These are phyloP conservation scores for Mucuna pruriens DNA, from an alignment of 306 rosid species.

Conservation along the genomic window DNA sequence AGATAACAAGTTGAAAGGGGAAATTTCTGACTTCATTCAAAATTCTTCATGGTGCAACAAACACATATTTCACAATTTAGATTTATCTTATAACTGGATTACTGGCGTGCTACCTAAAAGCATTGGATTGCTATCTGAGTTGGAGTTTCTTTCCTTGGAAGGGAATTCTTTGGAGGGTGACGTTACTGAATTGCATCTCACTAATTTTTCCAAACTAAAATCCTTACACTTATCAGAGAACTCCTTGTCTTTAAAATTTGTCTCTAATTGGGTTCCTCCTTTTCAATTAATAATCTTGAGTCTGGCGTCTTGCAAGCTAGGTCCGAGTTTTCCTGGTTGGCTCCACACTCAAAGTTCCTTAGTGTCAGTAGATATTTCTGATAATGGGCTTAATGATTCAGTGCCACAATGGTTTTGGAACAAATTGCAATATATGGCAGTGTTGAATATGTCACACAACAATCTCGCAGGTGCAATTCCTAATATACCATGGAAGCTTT, in stretches of 20 bases:
- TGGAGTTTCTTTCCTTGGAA: accelerated
- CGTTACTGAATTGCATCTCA: neutral
- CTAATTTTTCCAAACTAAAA: neutral
- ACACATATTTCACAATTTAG: neutral
- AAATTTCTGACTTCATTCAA: neutral
- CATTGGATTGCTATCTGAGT: neutral
- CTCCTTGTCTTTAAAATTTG: neutral
- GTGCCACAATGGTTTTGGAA: conserved; percentile 29
- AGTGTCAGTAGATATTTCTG: accelerated
- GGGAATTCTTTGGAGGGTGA: conserved; percentile 17
- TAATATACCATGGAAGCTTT: neutral
- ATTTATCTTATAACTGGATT: neutral
- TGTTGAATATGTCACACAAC: neutral
- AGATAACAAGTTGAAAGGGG: neutral
- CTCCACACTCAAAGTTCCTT: neutral
- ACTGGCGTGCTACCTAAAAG: neutral
- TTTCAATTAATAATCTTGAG: neutral
- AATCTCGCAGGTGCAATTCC: conserved; percentile 12
- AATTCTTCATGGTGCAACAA: neutral
- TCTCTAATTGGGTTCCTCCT: neutral
- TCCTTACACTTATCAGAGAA: accelerated
- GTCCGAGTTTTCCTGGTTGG: conserved; percentile 29
- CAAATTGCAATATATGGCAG: accelerated
- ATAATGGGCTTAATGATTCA: neutral
- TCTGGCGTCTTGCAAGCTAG: conserved; percentile 10